These are phyloP conservation scores for Euphorbia lathyris DNA, from an alignment of 345 rosid species.

Conservation along the genomic window DNA sequence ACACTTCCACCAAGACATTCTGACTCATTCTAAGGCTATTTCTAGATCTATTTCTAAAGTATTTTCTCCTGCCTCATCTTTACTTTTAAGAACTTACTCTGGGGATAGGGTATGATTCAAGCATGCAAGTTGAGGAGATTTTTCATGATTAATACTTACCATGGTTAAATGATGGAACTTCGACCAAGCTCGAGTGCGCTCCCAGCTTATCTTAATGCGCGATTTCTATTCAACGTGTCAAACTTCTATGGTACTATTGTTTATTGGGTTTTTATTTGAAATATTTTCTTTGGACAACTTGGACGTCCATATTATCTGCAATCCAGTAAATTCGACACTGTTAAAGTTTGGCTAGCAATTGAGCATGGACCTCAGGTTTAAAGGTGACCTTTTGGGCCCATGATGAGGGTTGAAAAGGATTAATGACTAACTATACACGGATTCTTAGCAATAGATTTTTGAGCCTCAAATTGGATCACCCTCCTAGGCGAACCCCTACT, in stretches of 20 bases:
- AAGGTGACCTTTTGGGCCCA: background rate
- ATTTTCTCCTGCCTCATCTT: background rate
- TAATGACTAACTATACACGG: background rate
- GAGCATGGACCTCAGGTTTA: slow-evolving; percentile 1
- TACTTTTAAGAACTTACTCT: background rate
- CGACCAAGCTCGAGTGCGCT: background rate
- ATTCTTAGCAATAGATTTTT: background rate
- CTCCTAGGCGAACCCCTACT: slow-evolving; percentile 10
- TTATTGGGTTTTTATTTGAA: background rate
- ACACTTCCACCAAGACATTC: background rate
- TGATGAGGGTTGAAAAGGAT: background rate
- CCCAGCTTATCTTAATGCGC: background rate
- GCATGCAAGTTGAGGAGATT: background rate
- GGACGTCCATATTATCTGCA: background rate
- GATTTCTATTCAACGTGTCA: background rate
- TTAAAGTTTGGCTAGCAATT: background rate
- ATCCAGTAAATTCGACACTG: background rate
- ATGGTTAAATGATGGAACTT: background rate
- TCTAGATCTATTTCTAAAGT: background rate
- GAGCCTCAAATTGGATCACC: background rate
- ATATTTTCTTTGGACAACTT: background rate
- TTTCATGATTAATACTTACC: background rate
- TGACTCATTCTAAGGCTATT: background rate
- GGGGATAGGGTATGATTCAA: background rate
- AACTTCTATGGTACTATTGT: background rate